Evolutionary conservation across 2,329 filamentous ascomycete species (phyloP).

Genomic region (Ceratocystis variospora): DNA sequence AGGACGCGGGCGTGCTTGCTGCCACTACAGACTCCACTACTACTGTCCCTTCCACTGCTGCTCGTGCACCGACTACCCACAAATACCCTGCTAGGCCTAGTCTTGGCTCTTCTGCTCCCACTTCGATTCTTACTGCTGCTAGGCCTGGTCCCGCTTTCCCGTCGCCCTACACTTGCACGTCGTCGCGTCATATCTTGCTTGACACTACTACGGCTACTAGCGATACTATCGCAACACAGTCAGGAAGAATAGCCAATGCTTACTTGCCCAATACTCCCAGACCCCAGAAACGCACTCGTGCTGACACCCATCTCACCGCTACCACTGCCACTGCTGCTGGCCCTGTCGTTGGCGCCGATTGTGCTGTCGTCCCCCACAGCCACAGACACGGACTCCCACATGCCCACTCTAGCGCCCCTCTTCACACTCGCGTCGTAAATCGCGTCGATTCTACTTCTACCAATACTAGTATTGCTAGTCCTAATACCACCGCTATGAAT

Average conservation of each 20-base stretch:
- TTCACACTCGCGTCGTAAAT: conserved; percentile 1
- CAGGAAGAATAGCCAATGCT: background rate
- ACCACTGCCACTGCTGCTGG: no score
- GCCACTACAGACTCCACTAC: background rate
- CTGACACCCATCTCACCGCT: background rate
- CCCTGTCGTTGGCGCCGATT: background rate
- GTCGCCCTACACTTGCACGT: conserved; percentile 8
- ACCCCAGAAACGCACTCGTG: background rate
- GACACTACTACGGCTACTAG: background rate
- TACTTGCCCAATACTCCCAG: background rate
- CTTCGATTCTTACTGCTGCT: background rate
- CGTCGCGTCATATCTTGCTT: conserved; percentile 11
- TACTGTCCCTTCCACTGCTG: background rate
- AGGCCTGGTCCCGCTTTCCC: background rate
- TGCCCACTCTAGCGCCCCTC: background rate
- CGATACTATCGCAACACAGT: background rate
- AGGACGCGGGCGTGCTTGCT: background rate
- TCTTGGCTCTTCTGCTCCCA: conserved; percentile 1
- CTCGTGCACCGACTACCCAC: conserved; percentile 8
- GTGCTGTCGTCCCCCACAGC: background rate
- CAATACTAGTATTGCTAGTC: no score
- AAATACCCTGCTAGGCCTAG: conserved; percentile 6
- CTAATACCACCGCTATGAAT: background rate
- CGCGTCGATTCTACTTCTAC: conserved; percentile 8
- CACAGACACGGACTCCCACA: background rate